Conservation (phyloP, 176 grass and related monocot species). For the Canna indica region DNA sequence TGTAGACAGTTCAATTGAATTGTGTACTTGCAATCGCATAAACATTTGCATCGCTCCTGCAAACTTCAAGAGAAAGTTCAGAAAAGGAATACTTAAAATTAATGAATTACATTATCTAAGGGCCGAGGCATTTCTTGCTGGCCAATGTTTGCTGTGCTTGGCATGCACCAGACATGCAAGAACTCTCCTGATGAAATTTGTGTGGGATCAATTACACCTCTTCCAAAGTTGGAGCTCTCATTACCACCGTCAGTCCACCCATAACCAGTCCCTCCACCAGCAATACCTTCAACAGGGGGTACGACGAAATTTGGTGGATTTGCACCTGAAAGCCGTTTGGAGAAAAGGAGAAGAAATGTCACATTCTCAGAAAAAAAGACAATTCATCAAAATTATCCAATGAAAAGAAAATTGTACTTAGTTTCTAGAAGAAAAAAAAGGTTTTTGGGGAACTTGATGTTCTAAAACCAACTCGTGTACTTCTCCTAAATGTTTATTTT, state of each 20-base stretch:
- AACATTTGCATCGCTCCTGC: background rate
- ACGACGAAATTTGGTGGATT: conserved; percentile 35
- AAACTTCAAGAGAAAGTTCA: background rate
- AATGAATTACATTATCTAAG: conserved; percentile 67
- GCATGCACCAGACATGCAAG: conserved; percentile 95
- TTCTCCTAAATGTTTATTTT: too few relatives aligned
- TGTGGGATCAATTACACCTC: conserved; percentile 48
- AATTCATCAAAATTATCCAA: background rate
- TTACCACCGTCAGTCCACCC: conserved; percentile 68
- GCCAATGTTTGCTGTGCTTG: conserved; percentile 81
- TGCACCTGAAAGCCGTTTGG: conserved; percentile 19
- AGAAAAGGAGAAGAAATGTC: background rate
- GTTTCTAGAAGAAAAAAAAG: background rate
- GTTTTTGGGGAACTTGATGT: background rate
- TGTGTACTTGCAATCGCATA: too few relatives aligned
- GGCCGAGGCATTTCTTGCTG: conserved; percentile 79
- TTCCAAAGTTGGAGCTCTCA: conserved; percentile 30
- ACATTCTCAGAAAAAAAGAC: background rate
- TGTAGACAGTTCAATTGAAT: background rate
- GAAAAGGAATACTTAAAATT: conserved; percentile 12
- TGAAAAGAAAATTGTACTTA: background rate
- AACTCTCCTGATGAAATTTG: conserved; percentile 64
- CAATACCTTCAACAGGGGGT: conserved; percentile 83
- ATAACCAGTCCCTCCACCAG: conserved; percentile 96
- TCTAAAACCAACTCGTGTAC: background rate